These are phyloP conservation scores for Phytophthora litchii DNA, from an alignment of 352 stramenopile species.

Conservation along the genomic window DNA sequence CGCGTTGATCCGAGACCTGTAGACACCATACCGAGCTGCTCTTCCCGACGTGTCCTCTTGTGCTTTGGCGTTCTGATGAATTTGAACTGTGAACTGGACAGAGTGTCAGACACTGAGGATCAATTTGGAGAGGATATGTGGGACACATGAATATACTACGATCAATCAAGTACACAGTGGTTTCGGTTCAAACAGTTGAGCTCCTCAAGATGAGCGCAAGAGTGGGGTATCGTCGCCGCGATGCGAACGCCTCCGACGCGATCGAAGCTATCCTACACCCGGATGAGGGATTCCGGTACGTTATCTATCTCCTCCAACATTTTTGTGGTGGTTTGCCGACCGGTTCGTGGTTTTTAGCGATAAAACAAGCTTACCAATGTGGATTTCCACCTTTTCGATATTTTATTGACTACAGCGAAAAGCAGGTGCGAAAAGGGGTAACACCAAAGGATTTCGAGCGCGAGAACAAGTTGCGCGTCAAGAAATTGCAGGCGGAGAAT, in stretches of 20 bases:
- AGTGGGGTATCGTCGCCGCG: slow-evolving; percentile 55
- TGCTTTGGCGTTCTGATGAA: slow-evolving; percentile 27
- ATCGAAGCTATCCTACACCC: slow-evolving; percentile 70
- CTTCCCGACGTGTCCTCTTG: slow-evolving; percentile 30
- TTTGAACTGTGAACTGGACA: slow-evolving; percentile 28
- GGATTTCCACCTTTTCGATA: neutral
- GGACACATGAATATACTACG: slow-evolving; percentile 1
- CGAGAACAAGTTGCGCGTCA: slow-evolving; percentile 67
- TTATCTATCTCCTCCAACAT: neutral
- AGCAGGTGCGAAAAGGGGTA: slow-evolving; percentile 58
- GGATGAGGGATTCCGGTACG: slow-evolving; percentile 61
- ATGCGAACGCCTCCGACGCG: slow-evolving; percentile 73
- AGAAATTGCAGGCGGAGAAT: slow-evolving; percentile 65
- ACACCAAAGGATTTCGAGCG: slow-evolving; percentile 67
- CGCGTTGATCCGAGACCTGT: slow-evolving; percentile 5
- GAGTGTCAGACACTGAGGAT: slow-evolving; percentile 24
- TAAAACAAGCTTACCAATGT: slow-evolving; percentile 3
- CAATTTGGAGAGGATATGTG: slow-evolving; percentile 17
- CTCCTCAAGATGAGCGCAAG: slow-evolving; percentile 45
- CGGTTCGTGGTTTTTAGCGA: neutral
- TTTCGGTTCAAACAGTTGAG: slow-evolving; percentile 17
- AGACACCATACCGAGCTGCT: slow-evolving; percentile 18
- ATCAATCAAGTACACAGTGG: slow-evolving; percentile 12
- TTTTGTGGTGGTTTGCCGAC: neutral
- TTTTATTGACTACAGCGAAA: slow-evolving; percentile 44